Percentiles rank a stretch among this genome's conserved stretches.
Evolutionary conservation across 345 rosid genomes (phyloP).

Genomic region (Syzygium jambos): DNA sequence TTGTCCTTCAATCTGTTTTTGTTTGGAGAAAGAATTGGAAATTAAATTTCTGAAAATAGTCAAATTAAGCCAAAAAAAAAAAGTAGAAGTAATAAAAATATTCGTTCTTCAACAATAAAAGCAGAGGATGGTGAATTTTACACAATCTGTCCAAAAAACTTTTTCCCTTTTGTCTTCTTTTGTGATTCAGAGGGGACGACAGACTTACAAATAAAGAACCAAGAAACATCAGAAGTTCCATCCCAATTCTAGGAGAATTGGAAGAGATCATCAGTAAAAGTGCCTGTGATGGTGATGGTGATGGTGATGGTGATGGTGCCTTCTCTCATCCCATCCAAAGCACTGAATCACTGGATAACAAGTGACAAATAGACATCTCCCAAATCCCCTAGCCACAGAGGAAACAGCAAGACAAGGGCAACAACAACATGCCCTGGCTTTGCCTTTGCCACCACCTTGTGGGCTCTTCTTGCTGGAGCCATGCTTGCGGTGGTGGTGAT

Average conservation of each 20-base stretch:
- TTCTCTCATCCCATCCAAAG: slow-evolving; percentile 40
- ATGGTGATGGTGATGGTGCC: too few species aligned
- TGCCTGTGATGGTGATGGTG: slow-evolving; percentile 43
- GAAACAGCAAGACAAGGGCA: slow-evolving; percentile 20
- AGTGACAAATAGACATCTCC: slow-evolving; percentile 42
- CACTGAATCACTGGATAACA: slow-evolving; percentile 48
- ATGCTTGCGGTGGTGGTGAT: background rate
- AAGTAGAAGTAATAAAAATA: background rate
- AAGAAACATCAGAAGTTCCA: background rate
- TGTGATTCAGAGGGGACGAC: background rate
- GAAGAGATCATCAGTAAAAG: slow-evolving; percentile 19
- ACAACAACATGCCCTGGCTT: slow-evolving; percentile 1
- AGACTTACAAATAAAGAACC: background rate
- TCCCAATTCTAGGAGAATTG: background rate
- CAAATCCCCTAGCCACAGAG: slow-evolving; percentile 28
- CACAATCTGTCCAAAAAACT: background rate
- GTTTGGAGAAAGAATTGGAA: background rate
- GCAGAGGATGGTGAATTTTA: background rate
- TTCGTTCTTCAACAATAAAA: background rate
- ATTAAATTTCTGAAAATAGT: background rate
- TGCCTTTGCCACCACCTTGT: background rate
- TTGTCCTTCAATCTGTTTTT: background rate
- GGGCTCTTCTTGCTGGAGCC: background rate
- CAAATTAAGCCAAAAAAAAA: background rate
- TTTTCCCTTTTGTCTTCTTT: background rate